These are phyloP conservation scores for Mimosa bimucronata DNA, from an alignment of 306 rosid species.

Conservation along the genomic window DNA sequence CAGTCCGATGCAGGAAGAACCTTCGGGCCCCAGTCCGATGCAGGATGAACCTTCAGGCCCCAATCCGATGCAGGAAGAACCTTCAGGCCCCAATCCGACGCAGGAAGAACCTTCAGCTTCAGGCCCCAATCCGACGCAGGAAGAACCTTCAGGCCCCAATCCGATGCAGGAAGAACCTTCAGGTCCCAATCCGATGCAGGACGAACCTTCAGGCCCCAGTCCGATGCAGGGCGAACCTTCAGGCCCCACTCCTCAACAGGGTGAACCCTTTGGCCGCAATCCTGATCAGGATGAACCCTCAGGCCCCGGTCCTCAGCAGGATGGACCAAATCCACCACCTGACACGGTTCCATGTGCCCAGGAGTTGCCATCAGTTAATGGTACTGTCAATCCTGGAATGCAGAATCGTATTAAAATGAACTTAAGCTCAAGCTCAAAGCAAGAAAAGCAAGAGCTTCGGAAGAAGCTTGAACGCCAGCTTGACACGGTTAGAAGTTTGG, in stretches of 20 bases:
- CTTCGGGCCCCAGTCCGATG: not conserved
- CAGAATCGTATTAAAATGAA: conserved; percentile 50
- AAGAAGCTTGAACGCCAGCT: conserved; percentile 71
- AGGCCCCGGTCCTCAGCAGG: not conserved
- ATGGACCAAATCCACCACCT: no score
- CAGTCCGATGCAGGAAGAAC: not conserved
- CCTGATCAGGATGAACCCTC: conserved; percentile 41
- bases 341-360: not conserved
- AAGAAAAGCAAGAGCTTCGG: conserved; percentile 57
- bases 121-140: no score
- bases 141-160: no score
- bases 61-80: no score
- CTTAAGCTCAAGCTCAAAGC: conserved; percentile 54
- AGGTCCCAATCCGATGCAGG: no score
- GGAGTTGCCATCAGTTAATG: conserved; percentile 57
- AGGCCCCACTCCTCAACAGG: conserved; percentile 3
- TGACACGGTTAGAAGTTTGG: conserved; percentile 61
- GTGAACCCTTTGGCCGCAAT: no score
- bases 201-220: not conserved
- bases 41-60: no score
- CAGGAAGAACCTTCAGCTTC: no score
- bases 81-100: no score
- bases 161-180: no score
- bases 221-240: not conserved
- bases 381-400: conserved; percentile 31